phyloP scores from a whole-genome alignment of 805 yeast species.

The Ogataea trehalophila region DNA sequence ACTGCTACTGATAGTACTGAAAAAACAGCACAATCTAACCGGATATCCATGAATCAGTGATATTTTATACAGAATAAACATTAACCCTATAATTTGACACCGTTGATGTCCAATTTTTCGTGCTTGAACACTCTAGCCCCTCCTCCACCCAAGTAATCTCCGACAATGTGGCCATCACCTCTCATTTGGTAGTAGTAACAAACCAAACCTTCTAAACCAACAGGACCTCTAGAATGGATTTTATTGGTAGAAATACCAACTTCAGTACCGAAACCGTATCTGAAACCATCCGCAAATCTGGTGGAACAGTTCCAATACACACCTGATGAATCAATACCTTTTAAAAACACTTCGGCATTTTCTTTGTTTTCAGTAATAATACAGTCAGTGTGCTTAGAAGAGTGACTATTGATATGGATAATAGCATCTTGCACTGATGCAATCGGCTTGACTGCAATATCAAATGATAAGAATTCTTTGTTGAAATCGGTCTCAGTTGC shows the following conservation, averaged over 20 bases:
- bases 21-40: too few relatives aligned
- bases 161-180: conserved; percentile 91
- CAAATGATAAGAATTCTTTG: conserved; percentile 78
- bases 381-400: conserved; percentile 95
- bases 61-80: not conserved
- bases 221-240: conserved; percentile 98
- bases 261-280: conserved; percentile 98
- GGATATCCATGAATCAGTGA: too few relatives aligned
- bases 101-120: conserved; percentile 45
- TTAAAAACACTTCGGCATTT: conserved; percentile 71
- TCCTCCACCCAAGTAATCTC: conserved; percentile 91
- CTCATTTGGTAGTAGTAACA: conserved; percentile 90
- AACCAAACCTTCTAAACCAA: conserved; percentile 94
- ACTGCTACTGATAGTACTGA: too few relatives aligned
- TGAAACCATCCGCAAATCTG: conserved; percentile 96
- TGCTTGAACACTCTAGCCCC: conserved; percentile 78
- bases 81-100: conserved; percentile 13
- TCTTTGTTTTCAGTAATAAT: conserved; percentile 74
- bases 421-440: conserved; percentile 67
- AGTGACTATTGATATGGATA: conserved; percentile 78
- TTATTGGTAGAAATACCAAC: conserved; percentile 97
- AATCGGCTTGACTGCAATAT: conserved; percentile 69
- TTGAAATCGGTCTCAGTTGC: conserved; percentile 68
- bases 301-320: conserved; percentile 98
- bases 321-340: conserved; percentile 90